phyloP scores from a whole-genome alignment of 2,329 filamentous ascomycete species.

The Xylariaceae sp. region DNA sequence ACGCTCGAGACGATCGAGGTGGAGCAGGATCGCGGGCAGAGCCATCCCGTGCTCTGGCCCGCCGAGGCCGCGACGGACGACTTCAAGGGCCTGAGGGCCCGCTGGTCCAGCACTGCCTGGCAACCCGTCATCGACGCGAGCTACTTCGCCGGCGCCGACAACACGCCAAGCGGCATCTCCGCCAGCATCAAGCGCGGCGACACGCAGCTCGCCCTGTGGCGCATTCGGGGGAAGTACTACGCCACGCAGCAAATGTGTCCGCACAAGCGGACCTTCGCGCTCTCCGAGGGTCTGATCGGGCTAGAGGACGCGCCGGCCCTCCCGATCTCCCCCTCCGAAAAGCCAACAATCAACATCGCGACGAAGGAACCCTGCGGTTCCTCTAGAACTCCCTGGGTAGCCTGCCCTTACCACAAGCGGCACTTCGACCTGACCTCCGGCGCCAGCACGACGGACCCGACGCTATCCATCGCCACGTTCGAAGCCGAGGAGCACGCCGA shows the following conservation, averaged over 20 bases:
- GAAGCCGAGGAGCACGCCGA: constrained; percentile 67
- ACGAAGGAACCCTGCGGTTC: constrained; percentile 12
- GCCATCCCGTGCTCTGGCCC: constrained; percentile 73
- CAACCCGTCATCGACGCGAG: constrained; percentile 70
- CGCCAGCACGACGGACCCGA: constrained; percentile 68
- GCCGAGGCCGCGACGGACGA: constrained; percentile 60
- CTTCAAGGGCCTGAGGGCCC: constrained; percentile 61
- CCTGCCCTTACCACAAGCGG: constrained; percentile 83
- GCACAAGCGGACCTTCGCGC: constrained; percentile 85
- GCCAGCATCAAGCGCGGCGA: constrained; percentile 80
- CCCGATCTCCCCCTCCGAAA: no score
- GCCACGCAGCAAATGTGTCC: constrained; percentile 93
- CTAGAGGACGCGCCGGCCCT: constrained; percentile 45
- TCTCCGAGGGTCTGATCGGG: constrained; percentile 79
- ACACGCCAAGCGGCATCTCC: constrained; percentile 66
- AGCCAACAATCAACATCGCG: no score
- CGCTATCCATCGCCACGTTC: constrained; percentile 79
- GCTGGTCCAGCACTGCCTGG: constrained; percentile 67
- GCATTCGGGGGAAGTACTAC: constrained; percentile 74
- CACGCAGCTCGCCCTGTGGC: constrained; percentile 84
- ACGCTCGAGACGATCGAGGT: constrained; percentile 64
- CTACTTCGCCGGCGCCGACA: constrained; percentile 62
- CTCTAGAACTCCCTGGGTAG: constrained; percentile 64
- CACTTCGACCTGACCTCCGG: constrained; percentile 76
- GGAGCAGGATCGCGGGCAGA: constrained; percentile 67